Percentiles rank a stretch among this genome's conserved stretches.
phyloP scores from a whole-genome alignment of 2,329 filamentous ascomycete genomes.

The Rutstroemia sydowiana region DNA sequence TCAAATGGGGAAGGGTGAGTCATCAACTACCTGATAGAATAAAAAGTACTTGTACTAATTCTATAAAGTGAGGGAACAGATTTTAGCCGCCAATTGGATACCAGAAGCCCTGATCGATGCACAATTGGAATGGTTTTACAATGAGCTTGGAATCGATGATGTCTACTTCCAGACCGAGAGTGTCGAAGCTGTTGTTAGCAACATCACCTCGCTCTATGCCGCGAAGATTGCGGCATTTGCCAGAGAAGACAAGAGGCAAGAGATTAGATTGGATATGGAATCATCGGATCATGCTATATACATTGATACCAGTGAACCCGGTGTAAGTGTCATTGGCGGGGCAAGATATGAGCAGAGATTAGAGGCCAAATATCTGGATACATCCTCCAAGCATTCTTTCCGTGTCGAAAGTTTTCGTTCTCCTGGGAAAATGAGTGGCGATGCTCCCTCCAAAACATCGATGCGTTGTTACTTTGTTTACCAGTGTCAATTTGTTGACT shows the following conservation, averaged over 20 bases:
- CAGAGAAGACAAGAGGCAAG: slow-evolving; percentile 84
- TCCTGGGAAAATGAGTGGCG: slow-evolving; percentile 65
- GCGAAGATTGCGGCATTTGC: slow-evolving; percentile 93
- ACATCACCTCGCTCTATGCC: slow-evolving; percentile 93
- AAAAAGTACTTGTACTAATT: slow-evolving; percentile 11
- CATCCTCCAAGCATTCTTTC: slow-evolving; percentile 63
- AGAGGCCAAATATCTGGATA: slow-evolving; percentile 91
- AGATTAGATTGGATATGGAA: slow-evolving; percentile 95
- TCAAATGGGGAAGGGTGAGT: slow-evolving; percentile 43
- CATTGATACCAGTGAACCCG: slow-evolving; percentile 93
- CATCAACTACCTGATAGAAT: not conserved
- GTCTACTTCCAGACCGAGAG: slow-evolving; percentile 94
- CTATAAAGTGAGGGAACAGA: slow-evolving; percentile 59
- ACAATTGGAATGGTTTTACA: slow-evolving; percentile 95
- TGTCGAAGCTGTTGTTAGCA: slow-evolving; percentile 79
- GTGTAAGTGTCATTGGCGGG: slow-evolving; percentile 65
- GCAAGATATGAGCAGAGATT: slow-evolving; percentile 92
- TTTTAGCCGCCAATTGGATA: slow-evolving; percentile 65
- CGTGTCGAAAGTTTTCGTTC: slow-evolving; percentile 97
- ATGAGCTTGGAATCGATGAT: slow-evolving; percentile 94
- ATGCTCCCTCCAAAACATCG: slow-evolving; percentile 63
- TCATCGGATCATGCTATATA: slow-evolving; percentile 92
- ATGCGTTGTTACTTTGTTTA: slow-evolving; percentile 98
- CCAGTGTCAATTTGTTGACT: slow-evolving; percentile 81
- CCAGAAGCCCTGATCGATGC: slow-evolving; percentile 74